Percentiles rank a stretch among this genome's conserved stretches.
phyloP scores from a whole-genome alignment of 805 yeast genomes.

The Saccharomycopsis sp. region DNA sequence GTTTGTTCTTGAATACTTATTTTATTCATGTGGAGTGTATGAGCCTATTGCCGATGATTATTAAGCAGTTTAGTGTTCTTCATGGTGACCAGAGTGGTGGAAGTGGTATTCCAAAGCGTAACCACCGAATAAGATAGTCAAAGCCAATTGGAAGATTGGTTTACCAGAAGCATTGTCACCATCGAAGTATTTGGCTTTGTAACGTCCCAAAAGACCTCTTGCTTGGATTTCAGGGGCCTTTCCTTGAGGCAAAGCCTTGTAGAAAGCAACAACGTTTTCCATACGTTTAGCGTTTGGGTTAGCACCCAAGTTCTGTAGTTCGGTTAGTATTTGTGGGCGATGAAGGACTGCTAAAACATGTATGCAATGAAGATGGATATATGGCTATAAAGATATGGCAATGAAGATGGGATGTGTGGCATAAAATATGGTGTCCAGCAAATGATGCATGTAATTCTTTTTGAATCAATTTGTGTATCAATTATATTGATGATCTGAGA shows the following conservation, averaged over 20 bases:
- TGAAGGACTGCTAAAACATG: neutral
- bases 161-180: conserved; percentile 79
- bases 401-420: too few species aligned
- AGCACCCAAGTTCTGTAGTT: conserved; percentile 74
- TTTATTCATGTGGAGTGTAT: too few species aligned
- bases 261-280: conserved; percentile 90
- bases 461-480: too few species aligned
- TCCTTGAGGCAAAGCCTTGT: conserved; percentile 94
- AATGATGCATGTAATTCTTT: too few species aligned
- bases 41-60: neutral
- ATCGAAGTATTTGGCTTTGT: conserved; percentile 80
- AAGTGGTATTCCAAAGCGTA: conserved; percentile 90
- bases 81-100: conserved; percentile 52
- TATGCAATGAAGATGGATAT: too few species aligned
- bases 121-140: conserved; percentile 65
- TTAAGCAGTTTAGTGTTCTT: conserved; percentile 5
- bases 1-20: too few species aligned
- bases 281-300: conserved; percentile 97
- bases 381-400: too few species aligned
- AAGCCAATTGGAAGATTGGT: conserved; percentile 73
- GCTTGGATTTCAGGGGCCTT: conserved; percentile 71
- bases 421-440: too few species aligned
- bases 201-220: conserved; percentile 62
- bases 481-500: too few species aligned
- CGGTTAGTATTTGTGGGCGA: conserved; percentile 27